Evolutionary conservation across 2,329 filamentous ascomycete genomes (phyloP).

Genomic region (Tolypocladium amazonense): DNA sequence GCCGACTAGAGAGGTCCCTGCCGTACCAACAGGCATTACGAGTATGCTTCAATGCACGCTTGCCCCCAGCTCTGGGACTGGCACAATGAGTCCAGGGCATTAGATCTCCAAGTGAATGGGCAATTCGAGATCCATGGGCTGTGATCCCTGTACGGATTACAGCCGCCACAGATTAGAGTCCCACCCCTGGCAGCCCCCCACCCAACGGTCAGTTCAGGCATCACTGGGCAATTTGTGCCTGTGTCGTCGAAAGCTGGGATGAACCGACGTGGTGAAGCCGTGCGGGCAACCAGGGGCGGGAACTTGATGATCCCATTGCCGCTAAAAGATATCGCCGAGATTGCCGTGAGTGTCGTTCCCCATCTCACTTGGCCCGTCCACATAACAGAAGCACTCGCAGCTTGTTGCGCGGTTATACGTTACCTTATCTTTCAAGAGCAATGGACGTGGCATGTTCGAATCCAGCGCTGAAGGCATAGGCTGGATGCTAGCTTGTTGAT

Average conservation of each 20-base stretch:
- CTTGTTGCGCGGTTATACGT: not conserved
- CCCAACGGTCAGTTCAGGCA: not conserved
- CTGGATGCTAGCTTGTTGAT: not conserved
- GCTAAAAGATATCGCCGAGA: not conserved
- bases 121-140: slow-evolving; percentile 13
- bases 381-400: not conserved
- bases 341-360: not conserved
- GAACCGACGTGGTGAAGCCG: not conserved
- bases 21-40: not conserved
- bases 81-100: slow-evolving; percentile 5
- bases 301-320: not conserved
- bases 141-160: slow-evolving; percentile 12
- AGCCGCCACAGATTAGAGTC: not conserved
- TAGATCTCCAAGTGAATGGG: slow-evolving; percentile 14
- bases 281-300: not conserved
- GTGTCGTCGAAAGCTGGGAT: not conserved
- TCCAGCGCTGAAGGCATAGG: not conserved
- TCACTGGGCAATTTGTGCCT: not conserved
- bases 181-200: not conserved
- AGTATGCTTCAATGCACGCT: not conserved
- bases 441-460: not conserved
- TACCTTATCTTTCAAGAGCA: not conserved
- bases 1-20: not conserved
- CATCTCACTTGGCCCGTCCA: not conserved
- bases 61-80: not conserved